Base-by-base conservation (phyloP, 2,329 filamentous ascomycete species). In the Botrytis cinerea region DNA sequence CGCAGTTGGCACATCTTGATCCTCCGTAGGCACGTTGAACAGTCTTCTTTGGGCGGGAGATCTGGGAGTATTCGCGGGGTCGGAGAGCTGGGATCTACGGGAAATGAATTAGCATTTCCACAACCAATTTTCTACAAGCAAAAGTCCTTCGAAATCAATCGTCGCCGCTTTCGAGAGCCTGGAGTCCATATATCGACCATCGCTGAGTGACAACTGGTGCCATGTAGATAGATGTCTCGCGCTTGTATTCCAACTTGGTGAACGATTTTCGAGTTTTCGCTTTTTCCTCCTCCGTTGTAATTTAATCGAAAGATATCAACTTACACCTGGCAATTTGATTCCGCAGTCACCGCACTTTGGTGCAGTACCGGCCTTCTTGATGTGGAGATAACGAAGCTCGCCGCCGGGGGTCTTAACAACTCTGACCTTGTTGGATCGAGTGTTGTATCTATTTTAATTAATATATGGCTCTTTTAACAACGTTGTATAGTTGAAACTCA, bases 291-390 rank as follows among this genome's bases (percentile, higher is more conserved):
- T 57, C n/a, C 32, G 10, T 32, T 40, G 45, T 35, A 69, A 64
- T 69, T 45, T n/a, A 57, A 22, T 43, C 32, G 69, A 69, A 73
- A 57, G 70, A 69, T 48, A 73, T 74, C 38, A 73, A 97, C 94
- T 92, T 93, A 99, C 95, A 86, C 96, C 96, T 84, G 94, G 91
- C 83, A 99, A 92, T 89, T 98, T 98, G 88, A 90, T 91, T 84
- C 96, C 96, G 84, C 97, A 99, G 90, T 99, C 96, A 90, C 97
- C 93, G 85, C 96, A 99, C 90, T 99, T 99, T 84, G 96, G 96
- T 79, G 95, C 93, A 84, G 94, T 97, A 82, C 95, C 96, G 85
- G 92, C 93, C 94, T 99, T 99, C 93, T 98, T 98, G 89, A 98
- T 95, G 92, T 99, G 95, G 82, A 98, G 93, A 84, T 97, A 92